A percentile compares a stretch with the other conserved stretches of the same genome.
These are phyloP conservation scores for Cryptococcus sp. DNA, from an alignment of 1,284 basidiomycete species.

Conservation along the genomic window DNA sequence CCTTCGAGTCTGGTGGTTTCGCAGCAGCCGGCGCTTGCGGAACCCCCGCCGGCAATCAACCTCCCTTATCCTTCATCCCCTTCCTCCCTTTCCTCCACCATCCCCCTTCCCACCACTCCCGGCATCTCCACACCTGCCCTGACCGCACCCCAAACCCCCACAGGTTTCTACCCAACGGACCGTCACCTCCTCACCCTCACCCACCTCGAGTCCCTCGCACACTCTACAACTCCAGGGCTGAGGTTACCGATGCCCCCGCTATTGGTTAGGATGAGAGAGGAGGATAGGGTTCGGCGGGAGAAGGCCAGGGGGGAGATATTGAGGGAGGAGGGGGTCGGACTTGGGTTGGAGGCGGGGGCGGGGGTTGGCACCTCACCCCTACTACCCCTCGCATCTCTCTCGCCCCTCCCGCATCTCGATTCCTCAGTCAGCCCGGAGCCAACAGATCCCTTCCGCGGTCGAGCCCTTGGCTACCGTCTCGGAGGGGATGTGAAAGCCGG, in stretches of 20 bases:
- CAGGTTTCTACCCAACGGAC: slow-evolving; percentile 12
- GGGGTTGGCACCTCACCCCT: no score
- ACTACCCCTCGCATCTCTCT: no score
- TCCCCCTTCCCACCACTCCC: background rate
- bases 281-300: slow-evolving; percentile 21
- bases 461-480: slow-evolving; percentile 29
- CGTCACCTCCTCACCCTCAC: slow-evolving; percentile 19
- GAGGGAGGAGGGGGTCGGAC: slow-evolving; percentile 2
- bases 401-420: no score
- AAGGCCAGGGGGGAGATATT: slow-evolving; percentile 21
- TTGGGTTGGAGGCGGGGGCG: background rate
- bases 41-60: no score
- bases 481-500: slow-evolving; percentile 39
- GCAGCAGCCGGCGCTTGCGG: no score
- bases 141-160: background rate
- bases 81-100: background rate
- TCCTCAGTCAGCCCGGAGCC: background rate
- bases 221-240: slow-evolving; percentile 32
- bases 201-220: slow-evolving; percentile 16
- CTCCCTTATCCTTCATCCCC: background rate
- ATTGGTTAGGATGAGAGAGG: slow-evolving; percentile 26
- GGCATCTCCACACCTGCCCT: background rate
- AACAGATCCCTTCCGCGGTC: slow-evolving; percentile 11
- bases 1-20: no score
- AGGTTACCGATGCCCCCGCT: slow-evolving; percentile 31